phyloP scores from a whole-genome alignment of 306 rosid species.

The Herpetospermum pedunculosum region DNA sequence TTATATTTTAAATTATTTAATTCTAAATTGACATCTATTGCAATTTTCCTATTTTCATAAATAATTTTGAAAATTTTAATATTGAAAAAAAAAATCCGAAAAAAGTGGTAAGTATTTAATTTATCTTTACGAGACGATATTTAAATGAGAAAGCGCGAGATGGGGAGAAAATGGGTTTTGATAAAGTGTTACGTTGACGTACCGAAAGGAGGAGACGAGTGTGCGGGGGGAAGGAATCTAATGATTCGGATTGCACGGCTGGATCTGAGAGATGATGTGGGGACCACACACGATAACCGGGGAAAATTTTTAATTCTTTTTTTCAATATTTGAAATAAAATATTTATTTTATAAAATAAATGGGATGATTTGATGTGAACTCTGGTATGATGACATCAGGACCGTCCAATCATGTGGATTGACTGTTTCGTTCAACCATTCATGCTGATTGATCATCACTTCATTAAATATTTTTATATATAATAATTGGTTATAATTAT shows the following conservation, averaged over 20 bases:
- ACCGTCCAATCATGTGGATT: constrained; percentile 57
- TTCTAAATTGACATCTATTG: too few species aligned
- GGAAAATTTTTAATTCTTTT: background rate
- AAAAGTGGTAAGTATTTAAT: too few species aligned
- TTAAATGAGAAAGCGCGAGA: background rate
- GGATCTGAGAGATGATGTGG: constrained; percentile 35
- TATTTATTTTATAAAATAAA: too few species aligned
- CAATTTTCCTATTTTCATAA: too few species aligned
- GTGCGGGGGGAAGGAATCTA: constrained; percentile 41
- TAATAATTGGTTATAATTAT: too few species aligned
- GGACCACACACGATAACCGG: constrained; percentile 27
- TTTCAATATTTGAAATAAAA: too few species aligned
- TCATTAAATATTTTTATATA: background rate
- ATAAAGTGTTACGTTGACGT: constrained; percentile 35
- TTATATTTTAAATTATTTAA: too few species aligned
- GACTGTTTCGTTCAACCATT: constrained; percentile 33
- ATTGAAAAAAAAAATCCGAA: too few species aligned
- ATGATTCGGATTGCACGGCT: constrained; percentile 65
- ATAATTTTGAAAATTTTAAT: too few species aligned
- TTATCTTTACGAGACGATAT: background rate
- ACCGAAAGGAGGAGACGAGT: constrained; percentile 23
- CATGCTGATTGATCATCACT: background rate
- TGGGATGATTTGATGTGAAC: constrained; percentile 6
- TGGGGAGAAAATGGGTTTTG: constrained; percentile 5
- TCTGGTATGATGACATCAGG: constrained; percentile 53